These are phyloP conservation scores for Ruellia speciosa DNA, from an alignment of 305 asterid species.

Conservation along the genomic window DNA sequence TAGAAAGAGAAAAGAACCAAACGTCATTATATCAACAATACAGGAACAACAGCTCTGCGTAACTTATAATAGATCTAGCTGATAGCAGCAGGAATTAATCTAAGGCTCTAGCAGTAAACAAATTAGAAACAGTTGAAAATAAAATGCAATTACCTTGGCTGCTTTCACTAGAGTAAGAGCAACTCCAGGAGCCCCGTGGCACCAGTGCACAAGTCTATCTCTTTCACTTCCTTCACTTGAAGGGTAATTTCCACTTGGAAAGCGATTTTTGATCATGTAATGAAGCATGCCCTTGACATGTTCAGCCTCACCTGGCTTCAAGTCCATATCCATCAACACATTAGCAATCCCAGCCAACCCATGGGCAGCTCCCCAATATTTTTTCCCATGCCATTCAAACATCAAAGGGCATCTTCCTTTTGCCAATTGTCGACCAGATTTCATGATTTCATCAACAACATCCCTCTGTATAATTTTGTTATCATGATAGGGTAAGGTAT, in stretches of 20 bases:
- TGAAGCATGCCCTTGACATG: constrained; percentile 56
- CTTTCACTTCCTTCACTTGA: constrained; percentile 74
- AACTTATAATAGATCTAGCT: too few relatives aligned
- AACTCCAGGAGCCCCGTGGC: constrained; percentile 89
- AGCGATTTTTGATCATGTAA: constrained; percentile 64
- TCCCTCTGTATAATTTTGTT: constrained; percentile 33
- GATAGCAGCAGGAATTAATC: too few relatives aligned
- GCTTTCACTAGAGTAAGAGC: constrained; percentile 77
- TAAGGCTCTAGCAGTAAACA: too few relatives aligned
- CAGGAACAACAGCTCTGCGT: too few relatives aligned
- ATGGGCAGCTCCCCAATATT: constrained; percentile 89
- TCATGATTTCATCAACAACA: constrained; percentile 52
- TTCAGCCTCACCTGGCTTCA: constrained; percentile 60
- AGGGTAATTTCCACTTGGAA: constrained; percentile 76
- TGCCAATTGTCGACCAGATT: constrained; percentile 50
- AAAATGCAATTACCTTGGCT: constrained; percentile 74
- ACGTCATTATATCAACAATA: too few relatives aligned
- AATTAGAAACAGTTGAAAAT: too few relatives aligned
- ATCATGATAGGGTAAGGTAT: neutral
- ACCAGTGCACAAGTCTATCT: constrained; percentile 84
- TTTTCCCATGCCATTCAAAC: constrained; percentile 85
- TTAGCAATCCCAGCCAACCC: constrained; percentile 79
- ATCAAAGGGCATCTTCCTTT: constrained; percentile 57
- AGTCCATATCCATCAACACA: constrained; percentile 63
- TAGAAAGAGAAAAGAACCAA: too few relatives aligned